Base-by-base conservation (phyloP, 1,284 basidiomycete species). In the Neolentinus lepideus region DNA sequence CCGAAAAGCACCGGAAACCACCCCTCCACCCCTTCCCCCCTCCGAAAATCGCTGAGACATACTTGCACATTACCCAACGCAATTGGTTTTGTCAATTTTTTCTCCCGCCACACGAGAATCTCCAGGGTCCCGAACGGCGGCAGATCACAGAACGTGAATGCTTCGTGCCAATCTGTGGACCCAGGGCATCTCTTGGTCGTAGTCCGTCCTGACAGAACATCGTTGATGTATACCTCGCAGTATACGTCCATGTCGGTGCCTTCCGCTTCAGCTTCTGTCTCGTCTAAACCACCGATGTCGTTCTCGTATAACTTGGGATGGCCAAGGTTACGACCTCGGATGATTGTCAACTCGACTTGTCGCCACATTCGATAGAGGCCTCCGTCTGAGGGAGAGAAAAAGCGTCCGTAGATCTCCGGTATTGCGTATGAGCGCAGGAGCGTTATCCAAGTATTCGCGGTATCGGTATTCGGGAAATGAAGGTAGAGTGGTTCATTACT, bases 341-440 rank as follows among this genome's bases (percentile, higher is more conserved):
- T 74, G 53, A 90, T 74, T 25, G 77, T 78, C 14, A 91, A 72
- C 59, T 89, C 83, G 31, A 91, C 78, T 65, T 90, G 86, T 54
- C 90, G 77, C 88, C 89, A 92, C 80, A 92, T 88, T 54, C 89
- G 83, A 66, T 90, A 92, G 19, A 85, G 78, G 3, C 88, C 88
- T 43, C 85, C 87, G 59, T 87, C 85, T 45, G 70, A 62, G n/a
- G 79, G 73, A 50, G 75, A 75, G 57, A 76, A 71, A 64, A 75
- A 72, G 56, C 77, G 76, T 11, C 88, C 88, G 63, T 90, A 89
- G 53, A 88, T 80, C 66, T 92, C 89, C 0, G 89, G 84, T 54
- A 79, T 75, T 3, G 90, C 83, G 67, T 88, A 90, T 0, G 90
- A 88, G 51, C 84, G 81, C 46, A 92, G 73, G 48, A 92, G 78